phyloP scores from a whole-genome alignment of 2,329 filamentous ascomycete genomes.

The Paraphoma chrysanthemicola region DNA sequence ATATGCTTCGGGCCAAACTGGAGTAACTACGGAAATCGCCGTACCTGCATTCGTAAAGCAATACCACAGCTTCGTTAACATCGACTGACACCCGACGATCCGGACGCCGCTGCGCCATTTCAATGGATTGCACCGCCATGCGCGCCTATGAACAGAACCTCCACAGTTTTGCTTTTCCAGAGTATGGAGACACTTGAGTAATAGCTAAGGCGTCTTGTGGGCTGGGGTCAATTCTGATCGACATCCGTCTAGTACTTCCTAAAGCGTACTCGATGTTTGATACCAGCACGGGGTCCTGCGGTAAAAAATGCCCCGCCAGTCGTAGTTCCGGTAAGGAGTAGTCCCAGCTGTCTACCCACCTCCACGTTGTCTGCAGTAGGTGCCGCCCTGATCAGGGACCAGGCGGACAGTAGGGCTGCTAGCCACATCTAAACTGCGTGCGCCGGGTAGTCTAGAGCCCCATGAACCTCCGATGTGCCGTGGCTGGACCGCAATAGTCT shows the following conservation, averaged over 20 bases:
- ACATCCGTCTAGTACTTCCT: background rate
- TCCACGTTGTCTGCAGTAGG: background rate
- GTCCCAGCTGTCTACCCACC: background rate
- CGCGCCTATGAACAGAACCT: background rate
- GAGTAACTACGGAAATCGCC: background rate
- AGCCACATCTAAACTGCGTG: background rate
- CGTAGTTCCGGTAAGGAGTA: background rate
- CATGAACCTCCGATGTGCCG: background rate
- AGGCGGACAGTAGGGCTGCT: background rate
- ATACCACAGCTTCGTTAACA: no score
- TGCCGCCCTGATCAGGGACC: background rate
- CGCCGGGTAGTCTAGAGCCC: background rate
- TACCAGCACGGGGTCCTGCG: background rate
- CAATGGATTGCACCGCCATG: background rate
- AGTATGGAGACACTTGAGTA: background rate
- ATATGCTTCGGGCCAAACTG: background rate
- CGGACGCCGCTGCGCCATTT: constrained; percentile 3
- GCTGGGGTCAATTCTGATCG: background rate
- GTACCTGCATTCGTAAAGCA: background rate
- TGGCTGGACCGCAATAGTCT: background rate
- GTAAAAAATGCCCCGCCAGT: background rate
- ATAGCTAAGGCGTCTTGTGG: background rate
- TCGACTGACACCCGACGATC: constrained; percentile 1
- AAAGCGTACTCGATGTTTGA: background rate
- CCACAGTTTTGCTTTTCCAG: constrained; percentile 1